Percentiles rank a stretch among this genome's conserved stretches.
Conservation (phyloP, 2,329 filamentous ascomycete genomes). For the Cladophialophora bantiana region DNA sequence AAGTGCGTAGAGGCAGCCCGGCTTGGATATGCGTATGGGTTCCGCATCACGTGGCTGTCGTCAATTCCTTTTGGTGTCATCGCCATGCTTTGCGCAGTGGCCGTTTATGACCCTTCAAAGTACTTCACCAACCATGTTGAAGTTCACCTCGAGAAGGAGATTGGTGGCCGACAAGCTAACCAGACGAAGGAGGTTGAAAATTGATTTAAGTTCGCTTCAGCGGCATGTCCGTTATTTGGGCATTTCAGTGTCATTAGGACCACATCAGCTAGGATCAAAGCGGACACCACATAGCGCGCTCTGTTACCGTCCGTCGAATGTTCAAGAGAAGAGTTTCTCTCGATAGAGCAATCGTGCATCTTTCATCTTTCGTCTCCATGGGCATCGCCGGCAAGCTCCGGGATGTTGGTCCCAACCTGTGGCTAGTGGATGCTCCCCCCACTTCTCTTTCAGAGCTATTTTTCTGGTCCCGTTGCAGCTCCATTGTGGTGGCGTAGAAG, state of each 20-base stretch:
- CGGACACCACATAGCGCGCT: background rate
- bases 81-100: conserved; percentile 30
- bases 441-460: background rate
- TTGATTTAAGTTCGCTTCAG: background rate
- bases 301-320: background rate
- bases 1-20: conserved; percentile 29
- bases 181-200: conserved; percentile 24
- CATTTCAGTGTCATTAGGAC: conserved; percentile 2
- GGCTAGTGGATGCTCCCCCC: background rate
- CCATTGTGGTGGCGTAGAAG: background rate
- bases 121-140: conserved; percentile 35
- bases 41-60: conserved; percentile 34
- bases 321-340: background rate
- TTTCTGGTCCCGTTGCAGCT: background rate
- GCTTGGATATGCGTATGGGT: conserved; percentile 32
- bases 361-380: background rate
- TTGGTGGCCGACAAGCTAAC: conserved; percentile 15
- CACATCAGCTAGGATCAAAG: background rate
- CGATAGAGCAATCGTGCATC: background rate
- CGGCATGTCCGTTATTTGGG: background rate
- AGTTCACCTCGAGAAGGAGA: conserved; percentile 32
- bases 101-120: conserved; percentile 33
- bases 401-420: background rate
- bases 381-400: background rate
- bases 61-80: conserved; percentile 34